Base-by-base conservation (phyloP, 306 rosid genomes). In the Senna tora region DNA sequence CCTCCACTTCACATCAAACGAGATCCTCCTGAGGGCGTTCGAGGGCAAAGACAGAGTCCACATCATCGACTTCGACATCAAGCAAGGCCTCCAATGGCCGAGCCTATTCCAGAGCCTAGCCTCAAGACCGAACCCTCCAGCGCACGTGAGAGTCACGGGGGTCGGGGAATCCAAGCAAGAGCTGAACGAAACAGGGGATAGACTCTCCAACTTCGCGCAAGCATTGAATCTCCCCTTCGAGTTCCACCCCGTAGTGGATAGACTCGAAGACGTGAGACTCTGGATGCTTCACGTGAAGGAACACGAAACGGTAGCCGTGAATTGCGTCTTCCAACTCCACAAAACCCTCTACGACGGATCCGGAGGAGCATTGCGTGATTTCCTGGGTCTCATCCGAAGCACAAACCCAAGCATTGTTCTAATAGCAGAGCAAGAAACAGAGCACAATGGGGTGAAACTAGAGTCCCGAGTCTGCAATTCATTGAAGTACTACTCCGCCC, bases 201-300 rank as follows among this genome's bases (percentile, higher is more conserved):
- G 99, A 11, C 89, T 95, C 2, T 82, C 97, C 0, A 96, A 93
- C 3, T 89, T 95, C 9, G 99, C 99, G 0, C 92, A 87, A 54
- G 90, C 93, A 0, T 66, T 95, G 52, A 88, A 87, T 84, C 80
- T 95, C 13, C 97, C 97, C 14, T 95, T 95, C 0, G 97, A 91
- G 85, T 95, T 95, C 28, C 99, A 92, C 43, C 90, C 96, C 0
- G 99, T 95, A 1, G 99, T 95, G 59, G 99, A 95, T 75, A 86
- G 99, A 65, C 86, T 95, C 20, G 99, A 95, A 70, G 99, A 95
- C 42, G 99, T 95, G 67, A 85, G 99, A 70, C 87, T 95, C 11
- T 95, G 99, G 99, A 95, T 95, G 99, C 97, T 95, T 69, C 97
- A 92, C 73, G 97, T 95, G 55, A 95, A 92, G 91, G 96, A 95